These are phyloP conservation scores for Nepenthes alata DNA, from an alignment of 179 eudicot genomes.

Conservation along the genomic window DNA sequence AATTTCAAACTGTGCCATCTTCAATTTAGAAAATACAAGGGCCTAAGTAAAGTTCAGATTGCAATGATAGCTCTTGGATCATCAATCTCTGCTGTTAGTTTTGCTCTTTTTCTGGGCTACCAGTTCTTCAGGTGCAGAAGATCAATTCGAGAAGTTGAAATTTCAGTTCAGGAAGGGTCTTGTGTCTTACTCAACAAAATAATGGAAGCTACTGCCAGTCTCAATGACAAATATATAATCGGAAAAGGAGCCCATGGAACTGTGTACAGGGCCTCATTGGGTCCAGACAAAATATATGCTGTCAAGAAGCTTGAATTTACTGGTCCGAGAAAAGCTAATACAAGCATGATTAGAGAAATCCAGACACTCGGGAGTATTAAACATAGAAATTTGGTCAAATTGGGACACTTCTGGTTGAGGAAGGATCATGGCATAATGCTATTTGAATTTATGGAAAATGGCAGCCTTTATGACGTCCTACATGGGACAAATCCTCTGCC, in stretches of 20 bases:
- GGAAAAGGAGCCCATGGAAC: conserved; percentile 89
- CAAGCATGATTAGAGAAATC: conserved; percentile 61
- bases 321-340: conserved; percentile 22
- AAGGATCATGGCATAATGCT: conserved; percentile 53
- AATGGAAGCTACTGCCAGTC: conserved; percentile 55
- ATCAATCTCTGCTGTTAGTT: conserved; percentile 19
- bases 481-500: conserved; percentile 27
- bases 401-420: conserved; percentile 51
- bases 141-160: conserved; percentile 15
- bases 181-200: conserved; percentile 33
- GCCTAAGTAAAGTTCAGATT: conserved; percentile 15
- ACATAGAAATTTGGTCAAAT: conserved; percentile 57
- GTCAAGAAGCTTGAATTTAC: conserved; percentile 56
- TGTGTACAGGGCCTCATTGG: conserved; percentile 57
- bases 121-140: conserved; percentile 14
- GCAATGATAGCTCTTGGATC: conserved; percentile 39
- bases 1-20: conserved; percentile 24
- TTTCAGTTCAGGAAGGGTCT: conserved; percentile 29
- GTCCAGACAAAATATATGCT: conserved; percentile 47
- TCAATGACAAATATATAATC: conserved; percentile 42
- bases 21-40: conserved; percentile 8
- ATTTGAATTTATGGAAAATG: conserved; percentile 61
- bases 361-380: conserved; percentile 60
- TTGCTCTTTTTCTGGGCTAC: conserved; percentile 22
- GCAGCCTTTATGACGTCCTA: conserved; percentile 66